Evolutionary conservation across 441 rosid genomes (phyloP), one percentile per base, ranked within the genome.

Genomic region (Brassica balearica): DNA sequence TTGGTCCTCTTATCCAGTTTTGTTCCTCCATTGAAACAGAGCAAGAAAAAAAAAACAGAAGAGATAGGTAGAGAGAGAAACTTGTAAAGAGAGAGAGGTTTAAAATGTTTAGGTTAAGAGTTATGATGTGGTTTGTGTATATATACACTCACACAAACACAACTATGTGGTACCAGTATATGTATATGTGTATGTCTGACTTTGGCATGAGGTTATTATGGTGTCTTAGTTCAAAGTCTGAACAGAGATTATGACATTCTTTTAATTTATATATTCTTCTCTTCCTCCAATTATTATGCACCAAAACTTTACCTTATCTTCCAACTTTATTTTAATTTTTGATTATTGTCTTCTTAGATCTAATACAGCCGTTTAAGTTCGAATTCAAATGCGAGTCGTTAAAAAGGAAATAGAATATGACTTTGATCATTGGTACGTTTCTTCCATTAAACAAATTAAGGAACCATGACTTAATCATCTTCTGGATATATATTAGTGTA

Each of bases 1-100:
- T 51, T 17, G 91, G 94, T 15, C 99, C 99, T 84, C 97, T 86
- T 17, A 70, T 85, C 96, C 93, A 93, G 11, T 74, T 79, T 43
- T 62, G 69, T 75, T 88, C 90, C 91, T 72, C 83, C 83, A 95
- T 95, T 61, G n/a, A 3, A 75, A 14, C 77, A 71, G 80, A 70
- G 77, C 73, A 75, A 71, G 59, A 73, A 14, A 51, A 17, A 51
- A 17, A 68, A 19, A 61, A 68, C 66, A 69, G 74, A 60, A 71
- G 62, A 72, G 19, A 0, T 4, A 10, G 25, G 46, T 4, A 74
- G 46, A 60, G 68, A 61, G 4, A 22, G 12, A 65, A 56, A 64
- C 5, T 53, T 17, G 64, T 43, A 48, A 8, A 59, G 34, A 61
- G 36, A 60, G 60, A 72, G 46, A 71, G 70, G 72, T 53, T 29